Evolutionary conservation across 73 alveolate genomes (phyloP).

Genomic region (Paramecium bursaria): DNA sequence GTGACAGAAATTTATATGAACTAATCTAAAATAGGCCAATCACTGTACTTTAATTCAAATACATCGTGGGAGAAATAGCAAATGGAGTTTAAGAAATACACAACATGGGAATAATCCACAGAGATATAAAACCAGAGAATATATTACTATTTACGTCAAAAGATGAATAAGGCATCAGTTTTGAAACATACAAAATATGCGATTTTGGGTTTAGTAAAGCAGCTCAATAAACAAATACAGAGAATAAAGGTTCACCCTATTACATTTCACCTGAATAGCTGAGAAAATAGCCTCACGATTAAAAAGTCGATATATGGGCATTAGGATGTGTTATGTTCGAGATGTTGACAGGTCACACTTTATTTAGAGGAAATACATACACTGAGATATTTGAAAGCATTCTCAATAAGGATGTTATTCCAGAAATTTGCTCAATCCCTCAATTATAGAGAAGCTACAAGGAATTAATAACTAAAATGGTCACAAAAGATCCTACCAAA

Average conservation of each 20-base stretch:
- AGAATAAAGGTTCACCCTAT: slow-evolving; percentile 25
- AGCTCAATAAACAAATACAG: not conserved
- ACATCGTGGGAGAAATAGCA: not conserved
- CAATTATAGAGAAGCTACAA: not conserved
- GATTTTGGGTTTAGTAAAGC: slow-evolving; percentile 15
- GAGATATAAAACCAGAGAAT: slow-evolving; percentile 56
- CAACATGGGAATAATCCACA: not conserved
- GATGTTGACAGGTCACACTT: not conserved
- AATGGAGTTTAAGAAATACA: slow-evolving; percentile 19
- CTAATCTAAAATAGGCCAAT: not conserved
- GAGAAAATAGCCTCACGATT: not conserved
- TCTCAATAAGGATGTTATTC: not conserved
- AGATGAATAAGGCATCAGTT: not conserved
- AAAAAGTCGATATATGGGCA: slow-evolving; percentile 29
- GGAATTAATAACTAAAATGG: not conserved
- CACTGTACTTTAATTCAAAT: not conserved
- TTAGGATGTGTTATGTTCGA: slow-evolving; percentile 1
- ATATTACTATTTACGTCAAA: not conserved
- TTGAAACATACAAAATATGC: slow-evolving; percentile 3
- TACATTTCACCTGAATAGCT: slow-evolving; percentile 26
- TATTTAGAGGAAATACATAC: slow-evolving; percentile 4
- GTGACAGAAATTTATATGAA: not conserved
- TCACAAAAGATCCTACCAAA: not conserved
- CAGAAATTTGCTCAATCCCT: not conserved
- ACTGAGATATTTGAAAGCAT: not conserved